phyloP scores from a whole-genome alignment of 2,329 filamentous ascomycete species.

The Endoconidiophora laricicola region DNA sequence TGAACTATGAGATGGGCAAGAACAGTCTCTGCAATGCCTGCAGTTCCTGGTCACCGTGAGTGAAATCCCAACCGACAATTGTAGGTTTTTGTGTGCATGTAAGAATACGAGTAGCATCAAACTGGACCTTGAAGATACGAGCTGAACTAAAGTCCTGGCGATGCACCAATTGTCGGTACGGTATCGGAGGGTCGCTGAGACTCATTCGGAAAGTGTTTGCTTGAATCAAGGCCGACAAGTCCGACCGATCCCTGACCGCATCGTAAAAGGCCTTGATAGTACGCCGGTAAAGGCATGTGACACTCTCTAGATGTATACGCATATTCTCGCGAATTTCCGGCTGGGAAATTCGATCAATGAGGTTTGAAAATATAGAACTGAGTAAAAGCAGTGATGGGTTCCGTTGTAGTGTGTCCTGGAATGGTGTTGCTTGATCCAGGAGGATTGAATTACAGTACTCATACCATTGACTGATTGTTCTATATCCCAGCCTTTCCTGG shows the following conservation, averaged over 20 bases:
- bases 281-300: slow-evolving; percentile 21
- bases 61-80: slow-evolving; percentile 98
- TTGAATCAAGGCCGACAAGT: not conserved
- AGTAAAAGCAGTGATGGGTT: slow-evolving; percentile 34
- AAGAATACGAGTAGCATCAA: slow-evolving; percentile 81
- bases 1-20: slow-evolving; percentile 25
- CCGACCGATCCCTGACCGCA: not conserved
- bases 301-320: slow-evolving; percentile 31
- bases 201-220: no score
- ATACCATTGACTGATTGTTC: slow-evolving; percentile 1
- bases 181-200: slow-evolving; percentile 2
- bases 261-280: not conserved
- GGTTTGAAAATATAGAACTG: slow-evolving; percentile 30
- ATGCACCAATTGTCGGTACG: slow-evolving; percentile 5
- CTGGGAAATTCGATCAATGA: slow-evolving; percentile 35
- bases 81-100: slow-evolving; percentile 83
- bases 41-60: slow-evolving; percentile 65
- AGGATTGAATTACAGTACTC: slow-evolving; percentile 28
- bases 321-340: slow-evolving; percentile 31
- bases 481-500: no score
- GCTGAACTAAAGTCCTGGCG: slow-evolving; percentile 30
- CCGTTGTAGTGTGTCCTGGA: slow-evolving; percentile 28
- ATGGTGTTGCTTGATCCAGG: slow-evolving; percentile 29
- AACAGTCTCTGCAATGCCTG: slow-evolving; percentile 68
- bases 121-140: slow-evolving; percentile 90